Conservation (phyloP, 2,329 filamentous ascomycete genomes). For the Phaeophleospora eucalypticola region DNA sequence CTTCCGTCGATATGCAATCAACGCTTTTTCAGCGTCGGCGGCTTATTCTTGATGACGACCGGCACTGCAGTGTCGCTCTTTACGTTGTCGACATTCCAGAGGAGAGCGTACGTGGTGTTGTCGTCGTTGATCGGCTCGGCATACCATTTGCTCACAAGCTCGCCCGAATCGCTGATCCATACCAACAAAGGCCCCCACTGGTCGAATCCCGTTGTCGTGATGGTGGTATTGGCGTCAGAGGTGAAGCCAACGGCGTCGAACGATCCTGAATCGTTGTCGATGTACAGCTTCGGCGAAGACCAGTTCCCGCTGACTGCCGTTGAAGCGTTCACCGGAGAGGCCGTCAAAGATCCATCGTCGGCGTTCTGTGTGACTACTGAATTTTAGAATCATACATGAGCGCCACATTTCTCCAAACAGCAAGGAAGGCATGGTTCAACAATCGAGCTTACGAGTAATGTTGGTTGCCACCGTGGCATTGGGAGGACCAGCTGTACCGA, state of each 20-base stretch:
- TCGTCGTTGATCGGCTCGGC: conserved; percentile 13
- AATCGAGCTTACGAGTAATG: conserved; percentile 17
- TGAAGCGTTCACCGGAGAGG: conserved; percentile 9
- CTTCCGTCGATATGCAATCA: too few relatives aligned
- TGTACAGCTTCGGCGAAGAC: conserved; percentile 17
- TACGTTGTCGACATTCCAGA: conserved; percentile 21
- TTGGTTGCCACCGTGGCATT: conserved; percentile 14
- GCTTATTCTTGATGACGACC: conserved; percentile 16
- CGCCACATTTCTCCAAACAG: conserved; percentile 6
- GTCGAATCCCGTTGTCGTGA: conserved; percentile 18
- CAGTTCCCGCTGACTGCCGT: conserved; percentile 10
- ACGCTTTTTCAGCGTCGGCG: conserved; percentile 1
- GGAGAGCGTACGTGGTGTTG: conserved; percentile 10
- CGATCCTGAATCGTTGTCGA: conserved; percentile 15
- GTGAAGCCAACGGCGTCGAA: conserved; percentile 13
- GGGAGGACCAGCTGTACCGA: conserved; percentile 12
- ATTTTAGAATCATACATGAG: conserved; percentile 14
- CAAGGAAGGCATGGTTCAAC: neutral
- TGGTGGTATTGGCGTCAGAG: conserved; percentile 10
- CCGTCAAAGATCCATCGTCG: conserved; percentile 8
- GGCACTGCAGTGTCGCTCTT: conserved; percentile 10
- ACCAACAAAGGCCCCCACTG: conserved; percentile 16
- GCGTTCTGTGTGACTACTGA: conserved; percentile 13
- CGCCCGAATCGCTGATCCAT: conserved; percentile 14
- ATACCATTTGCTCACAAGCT: conserved; percentile 16